Evolutionary conservation across 192 early-diverging fungal species (phyloP), one percentile per base, ranked within the genome.

Genomic region (Backusella westeae): DNA sequence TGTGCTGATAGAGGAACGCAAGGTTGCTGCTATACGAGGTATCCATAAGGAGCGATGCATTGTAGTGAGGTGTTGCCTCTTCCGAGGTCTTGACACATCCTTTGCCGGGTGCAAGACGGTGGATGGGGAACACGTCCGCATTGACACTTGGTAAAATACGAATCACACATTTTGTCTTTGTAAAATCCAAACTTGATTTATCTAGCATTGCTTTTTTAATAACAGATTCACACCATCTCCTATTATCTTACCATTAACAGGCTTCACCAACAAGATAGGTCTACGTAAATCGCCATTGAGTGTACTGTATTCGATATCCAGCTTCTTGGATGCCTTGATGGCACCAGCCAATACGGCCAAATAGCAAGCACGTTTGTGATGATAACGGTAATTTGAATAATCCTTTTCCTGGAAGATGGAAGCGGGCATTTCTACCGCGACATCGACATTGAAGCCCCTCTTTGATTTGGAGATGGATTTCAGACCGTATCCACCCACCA

Each of bases 351-450:
- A 79, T 29, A 94, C 85, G 1, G 96, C 86, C 44, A 98, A 84
- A 81, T 96, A 99, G 75, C 93, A 97, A 7, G 97, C 94, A 38
- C 97, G 90, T 78, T 99, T 99, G 88, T 98, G 90, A 79, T 96
- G 94, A 83, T 99, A 99, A 59, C 98, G 85, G 80, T 92, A 89
- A 85, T 99, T 98, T 76, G 97, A 82, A 78, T 93, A 89, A 79
- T 99, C 98, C 80, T 97, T 96, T 68, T 98, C 96, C 77, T 93
- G 92, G 82, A 98, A 94, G 41, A 97, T 69, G 0, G 82, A 75
- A 26, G 42, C 71, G 0, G 98, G 98, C 96, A 99, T 98, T 70
- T 96, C 91, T 21, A 97, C 93, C 15, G 92, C 91, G 35, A 99
- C 81, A 81, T 99, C 98, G 0, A 98, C 92, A 76, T 94, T 97